Percentiles rank a stretch among this genome's conserved stretches.
Conservation (phyloP, 83 land plant genomes). For the Larix sibirica region DNA sequence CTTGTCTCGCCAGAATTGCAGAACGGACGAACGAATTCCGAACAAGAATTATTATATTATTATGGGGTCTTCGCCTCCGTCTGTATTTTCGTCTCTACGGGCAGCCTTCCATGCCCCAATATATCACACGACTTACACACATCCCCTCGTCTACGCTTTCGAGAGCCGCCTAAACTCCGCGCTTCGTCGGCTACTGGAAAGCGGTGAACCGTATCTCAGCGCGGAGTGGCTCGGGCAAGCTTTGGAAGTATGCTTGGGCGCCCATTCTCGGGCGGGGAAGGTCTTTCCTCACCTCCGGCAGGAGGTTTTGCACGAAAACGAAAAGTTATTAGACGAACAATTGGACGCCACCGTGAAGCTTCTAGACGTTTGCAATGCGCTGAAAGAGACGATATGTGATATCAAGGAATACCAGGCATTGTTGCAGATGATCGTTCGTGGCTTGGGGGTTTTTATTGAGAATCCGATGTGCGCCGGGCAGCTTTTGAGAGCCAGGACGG, state of each 20-base stretch:
- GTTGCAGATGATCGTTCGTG: background rate
- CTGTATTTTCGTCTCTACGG: background rate
- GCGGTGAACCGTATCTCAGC: background rate
- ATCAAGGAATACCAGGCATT: background rate
- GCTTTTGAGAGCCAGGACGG: too few relatives aligned
- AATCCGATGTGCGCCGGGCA: background rate
- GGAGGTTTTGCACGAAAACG: background rate
- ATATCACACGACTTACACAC: background rate
- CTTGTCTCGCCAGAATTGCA: too few relatives aligned
- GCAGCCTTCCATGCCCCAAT: background rate
- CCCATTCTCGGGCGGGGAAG: slow-evolving; percentile 11
- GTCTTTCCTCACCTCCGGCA: background rate
- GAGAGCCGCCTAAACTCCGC: background rate
- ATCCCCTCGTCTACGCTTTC: slow-evolving; percentile 16
- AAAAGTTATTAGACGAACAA: slow-evolving; percentile 18
- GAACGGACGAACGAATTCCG: background rate
- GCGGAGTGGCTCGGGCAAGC: slow-evolving; percentile 16
- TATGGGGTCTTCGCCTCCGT: background rate
- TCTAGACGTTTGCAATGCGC: slow-evolving; percentile 21
- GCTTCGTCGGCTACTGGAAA: background rate
- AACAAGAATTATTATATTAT: background rate
- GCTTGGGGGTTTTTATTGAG: slow-evolving; percentile 5
- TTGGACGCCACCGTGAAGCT: slow-evolving; percentile 24
- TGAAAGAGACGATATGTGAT: background rate
- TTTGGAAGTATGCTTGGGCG: background rate